Conservation (phyloP, 2,329 filamentous ascomycete species). For the Myriosclerotinia duriaeana region DNA sequence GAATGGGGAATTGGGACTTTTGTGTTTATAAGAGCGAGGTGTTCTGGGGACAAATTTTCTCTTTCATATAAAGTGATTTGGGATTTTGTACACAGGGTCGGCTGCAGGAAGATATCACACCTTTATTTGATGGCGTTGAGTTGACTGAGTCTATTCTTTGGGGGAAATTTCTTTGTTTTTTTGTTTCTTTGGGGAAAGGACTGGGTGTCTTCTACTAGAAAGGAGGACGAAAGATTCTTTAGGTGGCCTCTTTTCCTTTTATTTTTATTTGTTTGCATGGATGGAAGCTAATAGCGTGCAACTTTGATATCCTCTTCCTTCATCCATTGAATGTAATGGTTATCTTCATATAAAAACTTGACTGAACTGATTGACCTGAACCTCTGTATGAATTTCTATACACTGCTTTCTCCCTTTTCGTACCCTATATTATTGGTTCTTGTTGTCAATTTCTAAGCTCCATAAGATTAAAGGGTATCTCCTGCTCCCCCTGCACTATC, state of each 20-base stretch:
- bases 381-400: background rate
- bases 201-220: constrained; percentile 5
- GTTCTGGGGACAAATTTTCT: constrained; percentile 13
- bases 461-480: background rate
- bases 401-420: background rate
- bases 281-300: constrained; percentile 11
- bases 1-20: constrained; percentile 4
- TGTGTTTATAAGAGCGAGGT: constrained; percentile 22
- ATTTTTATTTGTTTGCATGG: constrained; percentile 3
- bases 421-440: background rate
- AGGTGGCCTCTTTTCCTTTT: background rate
- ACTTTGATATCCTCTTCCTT: constrained; percentile 15
- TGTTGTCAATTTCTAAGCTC: background rate
- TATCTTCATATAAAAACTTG: background rate
- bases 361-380: background rate
- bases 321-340: constrained; percentile 7
- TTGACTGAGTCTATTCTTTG: background rate
- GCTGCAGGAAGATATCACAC: constrained; percentile 20
- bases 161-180: background rate
- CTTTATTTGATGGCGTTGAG: constrained; percentile 19
- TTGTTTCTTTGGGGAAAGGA: background rate
- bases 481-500: background rate
- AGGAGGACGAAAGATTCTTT: background rate
- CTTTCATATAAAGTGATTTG: constrained; percentile 12
- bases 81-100: constrained; percentile 17